Evolutionary conservation across 176 grass and related monocot genomes (phyloP).

Genomic region (Cenchrus americanus): DNA sequence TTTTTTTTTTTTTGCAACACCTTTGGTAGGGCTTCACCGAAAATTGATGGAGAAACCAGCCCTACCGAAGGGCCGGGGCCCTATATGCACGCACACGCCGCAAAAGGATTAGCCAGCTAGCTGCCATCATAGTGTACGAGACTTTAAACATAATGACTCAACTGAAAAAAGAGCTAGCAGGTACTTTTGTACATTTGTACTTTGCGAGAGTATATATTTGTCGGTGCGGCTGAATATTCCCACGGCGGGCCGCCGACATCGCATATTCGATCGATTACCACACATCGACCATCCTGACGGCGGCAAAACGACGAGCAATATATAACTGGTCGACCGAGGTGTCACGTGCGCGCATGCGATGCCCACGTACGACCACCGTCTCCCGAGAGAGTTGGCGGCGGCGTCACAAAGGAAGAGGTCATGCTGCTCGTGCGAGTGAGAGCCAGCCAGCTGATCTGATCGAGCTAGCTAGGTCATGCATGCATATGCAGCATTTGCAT

Average conservation of each 20-base stretch:
- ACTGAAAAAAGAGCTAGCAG: too few relatives aligned
- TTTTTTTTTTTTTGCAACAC: too few relatives aligned
- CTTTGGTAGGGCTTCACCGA: too few relatives aligned
- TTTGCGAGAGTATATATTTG: not conserved
- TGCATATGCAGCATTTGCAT: not conserved
- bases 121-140: too few relatives aligned
- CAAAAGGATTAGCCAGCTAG: too few relatives aligned
- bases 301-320: not conserved
- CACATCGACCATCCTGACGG: not conserved
- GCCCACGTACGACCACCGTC: not conserved
- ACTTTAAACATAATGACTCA: too few relatives aligned
- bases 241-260: not conserved
- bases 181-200: too few relatives aligned
- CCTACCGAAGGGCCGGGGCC: too few relatives aligned
- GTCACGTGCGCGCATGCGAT: not conserved
- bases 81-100: too few relatives aligned
- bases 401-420: too few relatives aligned
- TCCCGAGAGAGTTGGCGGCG: not conserved
- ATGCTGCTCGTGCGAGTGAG: not conserved
- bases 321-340: not conserved
- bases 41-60: too few relatives aligned
- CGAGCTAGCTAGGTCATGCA: not conserved
- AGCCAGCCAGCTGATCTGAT: too few relatives aligned
- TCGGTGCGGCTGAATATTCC: constrained; percentile 16
- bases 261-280: not conserved